Base-by-base conservation (phyloP, 805 yeast species). In the Cyberlindnera bimundalis region DNA sequence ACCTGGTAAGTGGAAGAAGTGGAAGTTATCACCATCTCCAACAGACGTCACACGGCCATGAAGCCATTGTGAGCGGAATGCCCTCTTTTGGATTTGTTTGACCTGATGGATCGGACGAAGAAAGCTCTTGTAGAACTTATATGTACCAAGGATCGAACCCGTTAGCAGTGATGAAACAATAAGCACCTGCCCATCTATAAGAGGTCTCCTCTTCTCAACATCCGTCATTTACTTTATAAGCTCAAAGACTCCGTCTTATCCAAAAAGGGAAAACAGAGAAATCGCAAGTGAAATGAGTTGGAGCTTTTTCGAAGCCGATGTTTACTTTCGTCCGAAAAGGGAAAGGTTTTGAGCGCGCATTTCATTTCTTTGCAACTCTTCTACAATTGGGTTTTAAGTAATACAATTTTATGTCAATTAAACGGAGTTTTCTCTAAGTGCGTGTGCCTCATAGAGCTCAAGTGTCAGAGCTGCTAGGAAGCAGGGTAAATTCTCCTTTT, bases 11-110 rank as follows among this genome's bases (percentile, higher is more conserved):
- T 93, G 99, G 57, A 71, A 93, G 48, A 93, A 77, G 45, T 90
- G 84, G 63, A 93, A 91, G 60, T 91, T 91, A 60, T 93, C 99
- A 13, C 96, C 96, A 61, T 90, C 98, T 0, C 96, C 96, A 0
- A 90, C 98, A 2, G 93, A 70, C 0, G 96, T 84, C 4, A 90
- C 96, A 45, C 71, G 71, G 0, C 98, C 98, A 27, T 68, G 66
- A 5, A 81, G 47, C 53, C 73, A 71, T 24, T 71, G 60, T 11
- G 58, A 63, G 13, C 70, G 66, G 44, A 78, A 71, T 29, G 64
- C 61, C 3, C 52, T 37, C 14, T 56, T 52, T 2, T 87, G 86
- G n/a, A 83, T 70, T 17, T 71, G 71, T 11, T 58, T 44, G 0
- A 76, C 73, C 14, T 66, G 67, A 11, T 75, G 69, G 25, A 78